These are phyloP conservation scores for Coffea canephora DNA, from an alignment of 257 asterid genomes.

Conservation along the genomic window DNA sequence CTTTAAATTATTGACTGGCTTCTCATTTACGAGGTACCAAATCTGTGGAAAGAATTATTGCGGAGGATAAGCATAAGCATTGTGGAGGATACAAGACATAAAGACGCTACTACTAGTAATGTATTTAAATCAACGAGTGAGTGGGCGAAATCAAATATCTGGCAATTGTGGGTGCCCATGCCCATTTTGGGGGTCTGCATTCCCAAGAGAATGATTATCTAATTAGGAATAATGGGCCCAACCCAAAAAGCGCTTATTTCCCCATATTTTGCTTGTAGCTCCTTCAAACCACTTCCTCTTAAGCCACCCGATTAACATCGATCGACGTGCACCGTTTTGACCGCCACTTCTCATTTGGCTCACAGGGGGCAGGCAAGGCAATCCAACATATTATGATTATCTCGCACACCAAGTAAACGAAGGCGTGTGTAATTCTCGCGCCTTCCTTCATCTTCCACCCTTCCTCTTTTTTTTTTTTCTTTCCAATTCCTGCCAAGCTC, in stretches of 20 bases:
- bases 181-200: slow-evolving; percentile 5
- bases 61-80: background rate
- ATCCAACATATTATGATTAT: background rate
- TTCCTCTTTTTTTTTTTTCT: too few relatives aligned
- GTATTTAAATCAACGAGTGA: background rate
- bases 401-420: background rate
- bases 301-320: background rate
- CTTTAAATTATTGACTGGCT: background rate
- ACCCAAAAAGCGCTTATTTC: background rate
- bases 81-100: background rate
- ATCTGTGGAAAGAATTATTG: slow-evolving; percentile 12
- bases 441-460: background rate
- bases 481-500: background rate
- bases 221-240: background rate
- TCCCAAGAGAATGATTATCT: slow-evolving; percentile 10
- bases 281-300: background rate
- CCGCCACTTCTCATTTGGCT: background rate
- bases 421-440: background rate
- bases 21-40: background rate
- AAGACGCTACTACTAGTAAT: background rate
- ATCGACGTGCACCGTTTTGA: background rate
- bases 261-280: background rate
- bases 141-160: slow-evolving; percentile 25
- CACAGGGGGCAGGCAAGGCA: background rate
- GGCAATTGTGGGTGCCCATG: slow-evolving; percentile 29